phyloP scores from a whole-genome alignment of 805 yeast species.

The Babjeviella inositovora region DNA sequence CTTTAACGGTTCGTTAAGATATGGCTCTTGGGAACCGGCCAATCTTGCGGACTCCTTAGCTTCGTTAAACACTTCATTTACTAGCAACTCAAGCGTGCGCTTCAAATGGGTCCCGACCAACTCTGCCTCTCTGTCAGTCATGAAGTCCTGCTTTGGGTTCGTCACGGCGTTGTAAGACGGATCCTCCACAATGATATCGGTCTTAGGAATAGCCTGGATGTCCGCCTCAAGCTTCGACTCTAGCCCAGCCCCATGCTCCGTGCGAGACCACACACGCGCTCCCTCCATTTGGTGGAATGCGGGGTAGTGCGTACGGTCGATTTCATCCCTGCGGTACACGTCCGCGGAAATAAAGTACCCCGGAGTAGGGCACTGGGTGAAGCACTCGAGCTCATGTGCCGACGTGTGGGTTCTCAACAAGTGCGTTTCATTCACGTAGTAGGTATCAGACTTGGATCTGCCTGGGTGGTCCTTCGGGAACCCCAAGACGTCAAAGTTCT shows the following conservation, averaged over 20 bases:
- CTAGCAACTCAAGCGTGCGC: slow-evolving; percentile 70
- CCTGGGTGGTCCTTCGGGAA: slow-evolving; percentile 92
- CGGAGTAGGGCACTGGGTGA: slow-evolving; percentile 45
- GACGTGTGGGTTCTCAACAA: slow-evolving; percentile 89
- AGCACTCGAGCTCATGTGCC: slow-evolving; percentile 89
- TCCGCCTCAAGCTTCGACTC: slow-evolving; percentile 31
- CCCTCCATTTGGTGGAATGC: slow-evolving; percentile 98
- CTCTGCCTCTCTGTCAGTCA: slow-evolving; percentile 54
- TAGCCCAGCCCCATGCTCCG: slow-evolving; percentile 11
- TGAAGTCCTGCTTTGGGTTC: slow-evolving; percentile 73
- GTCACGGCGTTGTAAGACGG: slow-evolving; percentile 30
- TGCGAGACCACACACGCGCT: slow-evolving; percentile 67
- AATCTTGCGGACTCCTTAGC: slow-evolving; percentile 46
- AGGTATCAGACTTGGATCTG: slow-evolving; percentile 82
- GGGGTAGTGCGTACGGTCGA: slow-evolving; percentile 92
- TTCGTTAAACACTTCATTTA: slow-evolving; percentile 65
- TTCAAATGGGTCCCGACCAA: slow-evolving; percentile 68
- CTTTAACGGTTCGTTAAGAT: slow-evolving; percentile 57
- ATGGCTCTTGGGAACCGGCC: slow-evolving; percentile 46
- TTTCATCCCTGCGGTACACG: slow-evolving; percentile 89
- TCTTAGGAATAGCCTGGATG: slow-evolving; percentile 45
- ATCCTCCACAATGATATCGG: slow-evolving; percentile 68
- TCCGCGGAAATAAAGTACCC: slow-evolving; percentile 93
- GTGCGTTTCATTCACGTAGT: slow-evolving; percentile 61
- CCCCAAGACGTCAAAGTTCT: slow-evolving; percentile 86